These are phyloP conservation scores for Cucurbita pepo DNA, from an alignment of 306 rosid genomes.

Conservation along the genomic window DNA sequence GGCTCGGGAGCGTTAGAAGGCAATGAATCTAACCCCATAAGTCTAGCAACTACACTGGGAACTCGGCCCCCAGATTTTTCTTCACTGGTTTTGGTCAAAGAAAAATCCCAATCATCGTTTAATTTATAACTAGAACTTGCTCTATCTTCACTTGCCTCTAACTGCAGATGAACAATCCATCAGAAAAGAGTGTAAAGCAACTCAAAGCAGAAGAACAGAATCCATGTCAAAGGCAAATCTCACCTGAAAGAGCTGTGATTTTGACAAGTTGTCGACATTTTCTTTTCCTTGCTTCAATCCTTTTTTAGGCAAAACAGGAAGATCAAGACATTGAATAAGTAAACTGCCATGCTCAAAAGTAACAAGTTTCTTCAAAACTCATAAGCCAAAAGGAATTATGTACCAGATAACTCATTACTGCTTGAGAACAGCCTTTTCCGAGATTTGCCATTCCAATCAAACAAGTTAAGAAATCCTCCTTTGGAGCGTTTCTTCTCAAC, in stretches of 20 bases:
- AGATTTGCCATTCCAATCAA: slow-evolving; percentile 94
- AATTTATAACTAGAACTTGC: slow-evolving; percentile 38
- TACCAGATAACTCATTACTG: slow-evolving; percentile 38
- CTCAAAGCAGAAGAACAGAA: not conserved
- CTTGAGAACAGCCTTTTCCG: slow-evolving; percentile 47
- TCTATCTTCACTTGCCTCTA: slow-evolving; percentile 36
- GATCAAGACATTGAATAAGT: slow-evolving; percentile 8
- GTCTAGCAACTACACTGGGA: slow-evolving; percentile 77
- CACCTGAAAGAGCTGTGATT: slow-evolving; percentile 34
- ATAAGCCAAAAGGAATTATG: not conserved
- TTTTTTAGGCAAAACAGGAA: slow-evolving; percentile 20
- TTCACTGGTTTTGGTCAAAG: slow-evolving; percentile 40
- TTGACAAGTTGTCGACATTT: slow-evolving; percentile 32
- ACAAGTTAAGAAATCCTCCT: slow-evolving; percentile 76
- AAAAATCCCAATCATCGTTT: slow-evolving; percentile 32
- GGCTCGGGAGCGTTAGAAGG: slow-evolving; percentile 34
- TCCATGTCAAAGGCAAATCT: not conserved
- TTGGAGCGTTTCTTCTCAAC: slow-evolving; percentile 70
- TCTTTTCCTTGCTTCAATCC: slow-evolving; percentile 47
- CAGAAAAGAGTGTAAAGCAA: not conserved
- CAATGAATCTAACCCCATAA: slow-evolving; percentile 87
- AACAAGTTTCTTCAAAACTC: not conserved
- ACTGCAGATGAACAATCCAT: slow-evolving; percentile 24
- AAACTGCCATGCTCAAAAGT: not conserved
- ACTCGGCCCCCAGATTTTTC: slow-evolving; percentile 56